phyloP scores from a whole-genome alignment of 805 yeast genomes.

The Cyberlindnera galapagoensis region DNA sequence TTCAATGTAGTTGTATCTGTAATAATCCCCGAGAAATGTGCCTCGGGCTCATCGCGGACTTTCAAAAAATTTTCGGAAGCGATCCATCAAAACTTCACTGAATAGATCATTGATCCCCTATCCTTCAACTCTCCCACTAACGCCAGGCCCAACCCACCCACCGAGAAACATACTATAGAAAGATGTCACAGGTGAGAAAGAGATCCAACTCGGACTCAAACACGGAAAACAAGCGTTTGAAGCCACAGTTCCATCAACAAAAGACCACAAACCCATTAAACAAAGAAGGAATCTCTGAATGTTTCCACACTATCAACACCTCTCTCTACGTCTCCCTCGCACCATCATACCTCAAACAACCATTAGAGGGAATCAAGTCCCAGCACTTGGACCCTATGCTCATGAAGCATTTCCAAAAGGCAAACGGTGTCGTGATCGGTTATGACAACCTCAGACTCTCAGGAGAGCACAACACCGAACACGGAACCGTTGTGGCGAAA shows the following conservation, averaged over 20 bases:
- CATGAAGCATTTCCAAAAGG: constrained; percentile 70
- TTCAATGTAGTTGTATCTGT: too few relatives aligned
- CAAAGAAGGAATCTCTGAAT: constrained; percentile 49
- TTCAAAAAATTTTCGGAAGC: background rate
- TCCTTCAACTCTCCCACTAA: too few relatives aligned
- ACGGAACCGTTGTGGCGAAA: constrained; percentile 43
- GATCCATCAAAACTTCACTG: too few relatives aligned
- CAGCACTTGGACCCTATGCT: constrained; percentile 89
- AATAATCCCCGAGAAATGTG: too few relatives aligned
- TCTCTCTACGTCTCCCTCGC: constrained; percentile 81
- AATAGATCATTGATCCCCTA: too few relatives aligned
- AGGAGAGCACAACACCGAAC: constrained; percentile 36
- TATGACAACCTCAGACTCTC: constrained; percentile 59
- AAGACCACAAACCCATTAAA: constrained; percentile 32
- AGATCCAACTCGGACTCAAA: constrained; percentile 13
- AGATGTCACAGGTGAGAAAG: constrained; percentile 12
- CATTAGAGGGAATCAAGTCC: constrained; percentile 70
- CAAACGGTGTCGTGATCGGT: constrained; percentile 79
- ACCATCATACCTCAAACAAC: constrained; percentile 64
- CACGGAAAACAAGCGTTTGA: constrained; percentile 15
- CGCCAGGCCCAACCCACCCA: too few relatives aligned
- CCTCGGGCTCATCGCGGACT: constrained; percentile 1
- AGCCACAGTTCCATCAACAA: constrained; percentile 14
- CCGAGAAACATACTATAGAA: too few relatives aligned
- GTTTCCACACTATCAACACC: constrained; percentile 58